Percentiles rank a stretch among this genome's conserved stretches.
These are phyloP conservation scores for Periconia macrospinosa DNA, from an alignment of 2,329 filamentous ascomycete genomes.

Conservation along the genomic window DNA sequence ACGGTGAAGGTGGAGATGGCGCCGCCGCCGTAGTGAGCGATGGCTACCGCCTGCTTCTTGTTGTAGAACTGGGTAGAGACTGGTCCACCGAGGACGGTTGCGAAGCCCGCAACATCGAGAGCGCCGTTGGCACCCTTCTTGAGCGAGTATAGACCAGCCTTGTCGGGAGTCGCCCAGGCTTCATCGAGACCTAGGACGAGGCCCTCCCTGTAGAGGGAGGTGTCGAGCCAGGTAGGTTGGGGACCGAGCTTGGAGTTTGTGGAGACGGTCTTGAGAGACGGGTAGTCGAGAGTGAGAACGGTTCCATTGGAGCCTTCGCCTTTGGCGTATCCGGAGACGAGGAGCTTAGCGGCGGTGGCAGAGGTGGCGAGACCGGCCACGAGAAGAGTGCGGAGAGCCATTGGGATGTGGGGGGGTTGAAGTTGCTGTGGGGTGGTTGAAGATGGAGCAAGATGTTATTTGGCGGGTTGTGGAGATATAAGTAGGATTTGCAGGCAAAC, in stretches of 20 bases:
- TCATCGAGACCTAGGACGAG: conserved; percentile 65
- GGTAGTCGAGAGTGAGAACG: conserved; percentile 46
- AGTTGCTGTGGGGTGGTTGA: background rate
- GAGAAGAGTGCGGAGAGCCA: conserved; percentile 18
- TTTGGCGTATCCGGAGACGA: conserved; percentile 46
- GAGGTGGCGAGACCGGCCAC: conserved; percentile 20
- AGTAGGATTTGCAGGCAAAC: background rate
- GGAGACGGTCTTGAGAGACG: conserved; percentile 47
- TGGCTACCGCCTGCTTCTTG: conserved; percentile 41
- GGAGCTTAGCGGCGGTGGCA: conserved; percentile 38
- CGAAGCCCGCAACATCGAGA: conserved; percentile 38
- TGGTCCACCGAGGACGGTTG: conserved; percentile 41
- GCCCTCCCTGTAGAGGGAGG: conserved; percentile 48
- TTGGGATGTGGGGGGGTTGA: conserved; percentile 4
- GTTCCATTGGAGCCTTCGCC: conserved; percentile 30
- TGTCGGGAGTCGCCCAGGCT: conserved; percentile 43
- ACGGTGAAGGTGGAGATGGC: conserved; percentile 40
- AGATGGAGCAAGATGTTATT: background rate
- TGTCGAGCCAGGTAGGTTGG: conserved; percentile 63
- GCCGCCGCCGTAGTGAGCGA: conserved; percentile 47
- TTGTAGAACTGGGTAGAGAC: conserved; percentile 48
- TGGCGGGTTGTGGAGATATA: background rate
- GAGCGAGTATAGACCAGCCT: conserved; percentile 50
- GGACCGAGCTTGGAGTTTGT: conserved; percentile 54
- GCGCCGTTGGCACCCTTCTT: conserved; percentile 41